phyloP scores from a whole-genome alignment of 768 basidiomycete species.

The Phaffia australis region DNA sequence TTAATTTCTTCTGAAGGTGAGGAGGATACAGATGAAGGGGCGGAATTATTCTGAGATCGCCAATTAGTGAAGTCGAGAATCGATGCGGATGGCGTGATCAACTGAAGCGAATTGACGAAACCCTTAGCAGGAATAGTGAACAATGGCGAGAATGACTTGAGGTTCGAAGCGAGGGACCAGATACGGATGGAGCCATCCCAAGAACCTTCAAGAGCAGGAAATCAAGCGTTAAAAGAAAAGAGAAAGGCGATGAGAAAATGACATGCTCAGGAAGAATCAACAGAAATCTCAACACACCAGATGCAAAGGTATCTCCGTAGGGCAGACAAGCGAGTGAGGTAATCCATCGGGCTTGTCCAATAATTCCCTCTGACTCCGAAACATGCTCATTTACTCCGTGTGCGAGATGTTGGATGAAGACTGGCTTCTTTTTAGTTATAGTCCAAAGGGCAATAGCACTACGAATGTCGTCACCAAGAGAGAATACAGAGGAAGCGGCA shows the following conservation, averaged over 20 bases:
- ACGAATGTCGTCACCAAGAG: neutral
- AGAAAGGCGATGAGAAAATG: neutral
- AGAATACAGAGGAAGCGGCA: neutral
- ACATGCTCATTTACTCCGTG: constrained; percentile 69
- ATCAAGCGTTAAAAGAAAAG: neutral
- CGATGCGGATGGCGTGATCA: constrained; percentile 49
- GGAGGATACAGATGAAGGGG: constrained; percentile 28
- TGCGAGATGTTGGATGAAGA: constrained; percentile 72
- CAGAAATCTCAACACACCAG: constrained; percentile 48
- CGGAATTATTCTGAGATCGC: constrained; percentile 27
- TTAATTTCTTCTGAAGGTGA: constrained; percentile 25
- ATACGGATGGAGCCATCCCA: constrained; percentile 83
- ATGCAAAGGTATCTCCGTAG: constrained; percentile 83
- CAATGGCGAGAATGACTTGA: constrained; percentile 59
- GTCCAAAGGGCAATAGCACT: constrained; percentile 90
- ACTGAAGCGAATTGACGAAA: constrained; percentile 79
- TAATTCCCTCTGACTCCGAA: constrained; percentile 61
- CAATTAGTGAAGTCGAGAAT: constrained; percentile 44
- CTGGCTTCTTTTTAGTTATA: constrained; percentile 85
- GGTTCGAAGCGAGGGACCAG: constrained; percentile 74
- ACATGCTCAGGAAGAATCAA: neutral
- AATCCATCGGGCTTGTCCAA: constrained; percentile 80
- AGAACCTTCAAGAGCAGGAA: constrained; percentile 52
- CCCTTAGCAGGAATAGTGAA: constrained; percentile 60
- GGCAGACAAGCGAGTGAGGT: constrained; percentile 68